Evolutionary conservation across 169 alveolate genomes (phyloP), one percentile per base, ranked within the genome.

Genomic region (Plasmodium billcollinsi): DNA sequence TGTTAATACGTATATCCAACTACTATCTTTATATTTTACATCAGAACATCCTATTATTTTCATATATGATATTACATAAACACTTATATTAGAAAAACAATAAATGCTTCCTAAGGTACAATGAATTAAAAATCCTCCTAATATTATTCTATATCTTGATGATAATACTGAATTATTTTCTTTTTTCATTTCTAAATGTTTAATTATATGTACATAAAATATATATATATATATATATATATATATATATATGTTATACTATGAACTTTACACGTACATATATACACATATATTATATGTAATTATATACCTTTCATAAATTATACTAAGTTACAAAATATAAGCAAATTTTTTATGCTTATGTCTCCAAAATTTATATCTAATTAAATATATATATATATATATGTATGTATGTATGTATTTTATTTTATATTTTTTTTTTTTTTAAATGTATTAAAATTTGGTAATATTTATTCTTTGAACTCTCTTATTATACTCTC

Each of bases 21-120:
- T 80, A 69, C 90, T 80, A 80, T 80, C 90, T 52, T 80, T 80
- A 59, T 80, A 80, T 33, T 66, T 80, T 20, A 80, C 90, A 80
- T 66, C 70, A 62, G 90, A 80, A 45, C 90, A 80, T 21, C 95
- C 95, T 58, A 92, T 49, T 29, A 90, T 88, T 14, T 91, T 66
- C 94, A 94, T 92, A 76, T 94, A 94, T 14, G 94, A 85, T 33
- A 89, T 93, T 47, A 94, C 71, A 80, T 94, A 90, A 24, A 92
- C 90, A 62, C 93, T 92, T 14, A 94, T 69, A 45, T 92, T 92
- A 12, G 94, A 92, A 52, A 92, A 92, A 21, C 94, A 71, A 69
- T 92, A 88, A 50, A 92, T 72, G 67, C 89, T 88, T 12, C 92
- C 95, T 66, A 80, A 47, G 1, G 90, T 80, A 47, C 90, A 80